phyloP scores from a whole-genome alignment of 2,329 filamentous ascomycete species.

The Coniochaeta sp. region DNA sequence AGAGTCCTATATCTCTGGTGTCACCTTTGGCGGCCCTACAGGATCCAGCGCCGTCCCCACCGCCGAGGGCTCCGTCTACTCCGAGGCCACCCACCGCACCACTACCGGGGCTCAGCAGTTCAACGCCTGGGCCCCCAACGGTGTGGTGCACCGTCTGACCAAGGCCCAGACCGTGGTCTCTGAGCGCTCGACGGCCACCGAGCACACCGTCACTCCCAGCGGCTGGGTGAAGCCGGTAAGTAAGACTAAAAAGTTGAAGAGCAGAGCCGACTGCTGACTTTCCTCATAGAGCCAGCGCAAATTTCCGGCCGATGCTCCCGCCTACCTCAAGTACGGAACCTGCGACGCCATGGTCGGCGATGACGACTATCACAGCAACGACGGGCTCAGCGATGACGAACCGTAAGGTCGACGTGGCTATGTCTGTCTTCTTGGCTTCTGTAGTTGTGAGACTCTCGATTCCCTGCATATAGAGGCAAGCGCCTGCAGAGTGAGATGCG shows the following conservation, averaged over 20 bases:
- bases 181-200: constrained; percentile 4
- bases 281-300: constrained; percentile 1
- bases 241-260: not conserved
- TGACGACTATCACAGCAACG: not conserved
- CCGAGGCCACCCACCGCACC: not conserved
- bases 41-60: constrained; percentile 1
- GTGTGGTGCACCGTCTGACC: constrained; percentile 8
- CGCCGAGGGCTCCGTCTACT: not conserved
- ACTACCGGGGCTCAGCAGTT: constrained; percentile 3
- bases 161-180: constrained; percentile 9
- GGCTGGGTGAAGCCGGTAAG: constrained; percentile 14
- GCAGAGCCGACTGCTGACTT: not conserved
- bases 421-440: not conserved
- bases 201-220: not conserved
- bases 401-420: not conserved
- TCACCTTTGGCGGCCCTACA: not conserved
- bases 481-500: not conserved
- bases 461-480: not conserved
- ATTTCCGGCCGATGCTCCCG: constrained; percentile 6
- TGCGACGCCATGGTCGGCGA: not conserved
- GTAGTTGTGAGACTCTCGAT: not conserved
- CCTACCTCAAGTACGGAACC: constrained; percentile 3
- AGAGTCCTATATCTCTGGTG: not conserved
- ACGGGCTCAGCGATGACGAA: not conserved
- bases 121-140: constrained; percentile 16